Evolutionary conservation across 371 early-diverging fungal species (phyloP), one percentile per base, ranked within the genome.

Genomic region (Vavraia culicis): DNA sequence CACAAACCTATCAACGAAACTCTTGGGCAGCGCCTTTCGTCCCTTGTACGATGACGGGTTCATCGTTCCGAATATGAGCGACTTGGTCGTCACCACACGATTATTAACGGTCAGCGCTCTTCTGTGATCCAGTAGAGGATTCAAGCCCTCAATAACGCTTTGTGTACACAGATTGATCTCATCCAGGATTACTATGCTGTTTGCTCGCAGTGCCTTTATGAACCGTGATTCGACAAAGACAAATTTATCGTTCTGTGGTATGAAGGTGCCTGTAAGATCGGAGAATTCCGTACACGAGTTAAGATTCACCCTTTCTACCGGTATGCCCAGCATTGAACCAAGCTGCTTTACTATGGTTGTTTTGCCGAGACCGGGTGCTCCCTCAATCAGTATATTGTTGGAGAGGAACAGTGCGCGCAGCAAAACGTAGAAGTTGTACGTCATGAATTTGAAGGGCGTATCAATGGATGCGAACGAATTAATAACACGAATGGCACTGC

Each of bases 91-190:
- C 22, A 52, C 9, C 11, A 43, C 49, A 11, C 48, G 20, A 23
- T 55, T 55, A 10, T 42, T 44, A 14, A 58, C 49, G 67, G 82
- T 85, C 1, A 91, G 85, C 4, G 78, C 73, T 37, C 83, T 85
- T 64, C 99, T 81, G 68, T 93, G 89, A 72, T 98, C 99, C 31
- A 98, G 70, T 61, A 90, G 84, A 4, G 90, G 83, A 67, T 98
- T 98, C 53, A 98, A 73, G 56, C 99, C 99, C 75, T 98, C 99
- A 23, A 98, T 74, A 1, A 98, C 96, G 58, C 84, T 83, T 69
- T 96, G 96, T 9, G 88, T 82, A 4, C 95, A 95, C 59, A 99
- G 71, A 67, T 99, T 99, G 54, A 95, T 76, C 64, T 99, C 99
- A 68, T 99, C 99, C 11, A 99, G 69, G 41, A 99, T 69, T 1